Conservation (phyloP, 345 rosid species). For the Camelina hispida region DNA sequence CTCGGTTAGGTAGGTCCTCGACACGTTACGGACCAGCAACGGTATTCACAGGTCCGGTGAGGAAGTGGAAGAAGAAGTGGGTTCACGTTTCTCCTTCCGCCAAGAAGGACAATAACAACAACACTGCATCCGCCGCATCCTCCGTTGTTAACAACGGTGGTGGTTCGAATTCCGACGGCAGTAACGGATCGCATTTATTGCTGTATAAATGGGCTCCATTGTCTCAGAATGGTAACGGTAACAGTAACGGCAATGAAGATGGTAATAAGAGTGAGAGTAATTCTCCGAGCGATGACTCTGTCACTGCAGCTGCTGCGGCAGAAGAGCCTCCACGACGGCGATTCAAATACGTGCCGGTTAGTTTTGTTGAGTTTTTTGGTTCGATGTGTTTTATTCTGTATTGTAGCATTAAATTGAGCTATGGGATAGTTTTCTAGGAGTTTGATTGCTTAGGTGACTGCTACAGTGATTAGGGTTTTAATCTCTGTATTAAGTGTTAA, state of each 20-base stretch:
- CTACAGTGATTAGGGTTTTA: constrained; percentile 34
- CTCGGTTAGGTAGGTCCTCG: constrained; percentile 93
- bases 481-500: too few species aligned
- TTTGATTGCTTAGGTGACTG: constrained; percentile 2
- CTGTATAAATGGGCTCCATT: constrained; percentile 91
- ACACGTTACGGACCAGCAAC: constrained; percentile 96
- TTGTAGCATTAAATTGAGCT: constrained; percentile 9
- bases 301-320: constrained; percentile 24
- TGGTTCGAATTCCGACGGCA: constrained; percentile 50
- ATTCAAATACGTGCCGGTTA: constrained; percentile 93
- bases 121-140: constrained; percentile 2
- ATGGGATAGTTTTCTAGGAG: not conserved
- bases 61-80: constrained; percentile 99
- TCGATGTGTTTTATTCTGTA: not conserved
- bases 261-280: constrained; percentile 48
- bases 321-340: constrained; percentile 81
- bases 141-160: constrained; percentile 51
- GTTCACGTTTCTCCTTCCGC: constrained; percentile 68
- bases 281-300: constrained; percentile 47
- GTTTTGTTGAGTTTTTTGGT: constrained; percentile 14
- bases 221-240: constrained; percentile 53
- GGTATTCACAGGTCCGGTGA: constrained; percentile 92
- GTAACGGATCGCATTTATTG: constrained; percentile 71
- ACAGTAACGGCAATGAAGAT: constrained; percentile 23
- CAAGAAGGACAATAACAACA: constrained; percentile 42